Percentiles rank a stretch among this genome's conserved stretches.
Evolutionary conservation across 139 green algal species (phyloP).

Genomic region (Diplosphaera chodatii): DNA sequence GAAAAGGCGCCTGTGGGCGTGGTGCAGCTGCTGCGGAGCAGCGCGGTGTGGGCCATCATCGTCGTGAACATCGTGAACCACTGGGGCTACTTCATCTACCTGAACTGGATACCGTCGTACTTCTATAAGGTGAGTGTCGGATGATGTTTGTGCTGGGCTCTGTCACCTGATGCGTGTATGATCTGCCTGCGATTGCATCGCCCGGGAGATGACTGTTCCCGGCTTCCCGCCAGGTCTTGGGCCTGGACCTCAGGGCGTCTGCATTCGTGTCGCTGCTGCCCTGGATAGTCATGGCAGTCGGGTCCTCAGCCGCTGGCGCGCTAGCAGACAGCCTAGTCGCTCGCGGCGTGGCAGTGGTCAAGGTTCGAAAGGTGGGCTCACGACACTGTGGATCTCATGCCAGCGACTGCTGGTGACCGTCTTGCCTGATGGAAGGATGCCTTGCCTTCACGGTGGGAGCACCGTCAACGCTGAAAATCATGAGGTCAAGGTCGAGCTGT

Average conservation of each 20-base stretch:
- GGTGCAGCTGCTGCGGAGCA: slow-evolving; percentile 41
- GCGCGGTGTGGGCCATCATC: slow-evolving; percentile 78
- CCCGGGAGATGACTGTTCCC: too few relatives aligned
- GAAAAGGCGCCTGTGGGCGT: slow-evolving; percentile 10
- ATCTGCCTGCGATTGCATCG: too few relatives aligned
- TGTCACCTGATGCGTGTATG: too few relatives aligned
- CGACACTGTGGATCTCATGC: not conserved
- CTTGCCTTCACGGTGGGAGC: too few relatives aligned
- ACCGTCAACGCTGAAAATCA: not conserved
- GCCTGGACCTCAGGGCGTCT: slow-evolving; percentile 63
- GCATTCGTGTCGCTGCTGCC: slow-evolving; percentile 76
- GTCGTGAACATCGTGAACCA: slow-evolving; percentile 70
- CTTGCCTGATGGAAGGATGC: not conserved
- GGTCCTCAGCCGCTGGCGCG: slow-evolving; percentile 51
- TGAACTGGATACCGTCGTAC: slow-evolving; percentile 92
- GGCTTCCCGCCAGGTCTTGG: slow-evolving; percentile 7
- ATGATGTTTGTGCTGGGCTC: too few relatives aligned
- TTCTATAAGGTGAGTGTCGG: slow-evolving; percentile 56
- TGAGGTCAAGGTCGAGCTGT: not conserved
- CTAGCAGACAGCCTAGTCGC: slow-evolving; percentile 67
- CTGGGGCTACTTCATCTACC: slow-evolving; percentile 88
- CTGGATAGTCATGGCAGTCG: slow-evolving; percentile 79
- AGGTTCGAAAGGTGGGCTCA: slow-evolving; percentile 15
- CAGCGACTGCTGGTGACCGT: too few relatives aligned
- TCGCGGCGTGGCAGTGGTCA: slow-evolving; percentile 25